Conservation (phyloP, 306 rosid species). For the Quercus mongolica region DNA sequence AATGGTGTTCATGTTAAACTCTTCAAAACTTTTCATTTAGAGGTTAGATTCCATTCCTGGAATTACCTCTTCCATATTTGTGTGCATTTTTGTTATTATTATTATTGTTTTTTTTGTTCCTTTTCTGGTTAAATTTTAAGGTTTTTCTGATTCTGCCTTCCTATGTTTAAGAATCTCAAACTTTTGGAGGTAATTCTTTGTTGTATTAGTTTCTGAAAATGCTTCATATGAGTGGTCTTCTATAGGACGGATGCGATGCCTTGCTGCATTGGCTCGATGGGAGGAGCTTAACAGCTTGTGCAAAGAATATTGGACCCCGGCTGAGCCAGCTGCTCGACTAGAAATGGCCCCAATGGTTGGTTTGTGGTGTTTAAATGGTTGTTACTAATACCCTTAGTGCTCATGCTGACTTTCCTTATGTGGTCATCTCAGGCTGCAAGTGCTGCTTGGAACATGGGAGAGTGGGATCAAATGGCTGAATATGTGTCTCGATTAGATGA, state of each 20-base stretch:
- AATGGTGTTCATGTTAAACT: background rate
- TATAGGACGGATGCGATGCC: constrained; percentile 95
- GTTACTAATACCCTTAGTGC: constrained; percentile 16
- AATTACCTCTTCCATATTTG: background rate
- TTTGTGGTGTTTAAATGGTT: constrained; percentile 12
- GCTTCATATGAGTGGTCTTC: constrained; percentile 28
- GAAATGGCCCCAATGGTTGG: constrained; percentile 98
- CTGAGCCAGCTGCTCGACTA: constrained; percentile 90
- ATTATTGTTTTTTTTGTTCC: background rate
- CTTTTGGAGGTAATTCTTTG: background rate
- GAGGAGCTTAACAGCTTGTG: constrained; percentile 87
- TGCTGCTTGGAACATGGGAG: constrained; percentile 99
- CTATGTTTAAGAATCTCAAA: constrained; percentile 1
- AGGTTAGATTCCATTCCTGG: background rate
- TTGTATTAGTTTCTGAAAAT: constrained; percentile 5
- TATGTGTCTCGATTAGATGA: constrained; percentile 93
- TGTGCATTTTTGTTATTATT: background rate
- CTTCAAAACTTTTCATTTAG: background rate
- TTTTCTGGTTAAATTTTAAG: background rate
- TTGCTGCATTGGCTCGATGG: constrained; percentile 99
- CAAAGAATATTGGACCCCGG: constrained; percentile 96
- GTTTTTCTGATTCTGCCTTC: constrained; percentile 3
- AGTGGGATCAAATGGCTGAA: constrained; percentile 99
- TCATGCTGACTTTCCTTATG: constrained; percentile 12
- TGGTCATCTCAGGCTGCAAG: constrained; percentile 67